Base-by-base conservation (phyloP, 1,284 basidiomycete genomes). In the Xerocomus minutiporus region DNA sequence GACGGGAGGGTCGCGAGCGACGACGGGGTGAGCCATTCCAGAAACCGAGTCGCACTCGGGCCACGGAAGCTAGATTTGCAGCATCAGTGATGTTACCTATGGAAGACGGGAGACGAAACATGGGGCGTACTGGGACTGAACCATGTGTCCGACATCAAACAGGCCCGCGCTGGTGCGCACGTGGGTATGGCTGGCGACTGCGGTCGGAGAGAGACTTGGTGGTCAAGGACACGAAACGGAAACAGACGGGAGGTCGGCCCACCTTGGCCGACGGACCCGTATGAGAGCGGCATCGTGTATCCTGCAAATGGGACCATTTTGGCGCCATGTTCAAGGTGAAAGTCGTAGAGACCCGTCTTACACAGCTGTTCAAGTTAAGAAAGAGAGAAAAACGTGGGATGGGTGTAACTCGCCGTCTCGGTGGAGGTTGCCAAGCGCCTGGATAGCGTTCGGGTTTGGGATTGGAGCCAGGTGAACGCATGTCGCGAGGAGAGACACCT, bases 111-210 rank as follows among this genome's bases (percentile, higher is more conserved):
- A 23, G n/a, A 8, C 36, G 9, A 25, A 25, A 20, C 39, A 26
- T 26, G 25, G 40, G 5, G 31, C 43, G 20, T 61, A 89, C 88
- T 82, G 86, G 53, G 88, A 86, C 71, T 94, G 92, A 35, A 92
- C 89, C 96, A 99, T 99, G 73, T 99, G 96, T 31, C 93, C 92
- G 34, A 99, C 97, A 68, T 99, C 96, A 69, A 99, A 99, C 28
- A 99, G 77, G 1, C 95, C 95, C 1, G 83, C 91, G 34, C 80
- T 81, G 6, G 76, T 81, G 34, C 97, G 85, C 50, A 97, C 91
- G 67, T 98, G 91, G 50, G 90, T 84, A 71, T 99, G 96, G 59
- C 93, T 95, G 2, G 88, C 85, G 48, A 93, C 93, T 96, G 57
- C 50, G 57, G 35, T 40, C 42, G 17, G 44, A 39, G 39, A 50